Conservation (phyloP, 2,329 filamentous ascomycete genomes). For the Calycina herbarum region DNA sequence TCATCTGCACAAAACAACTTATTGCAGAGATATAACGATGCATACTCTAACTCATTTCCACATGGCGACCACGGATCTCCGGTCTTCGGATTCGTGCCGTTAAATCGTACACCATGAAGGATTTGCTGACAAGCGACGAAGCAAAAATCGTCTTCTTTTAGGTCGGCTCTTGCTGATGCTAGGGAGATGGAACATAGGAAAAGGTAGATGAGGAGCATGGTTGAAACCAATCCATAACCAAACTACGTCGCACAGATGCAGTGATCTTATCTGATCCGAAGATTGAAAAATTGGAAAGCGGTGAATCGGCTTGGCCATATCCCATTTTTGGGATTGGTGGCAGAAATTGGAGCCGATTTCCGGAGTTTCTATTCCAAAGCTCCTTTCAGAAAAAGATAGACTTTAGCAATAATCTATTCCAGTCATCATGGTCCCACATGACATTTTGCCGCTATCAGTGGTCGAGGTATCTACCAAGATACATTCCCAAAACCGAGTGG, state of each 20-base stretch:
- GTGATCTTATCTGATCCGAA: slow-evolving; percentile 11
- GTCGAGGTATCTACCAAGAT: too few relatives aligned
- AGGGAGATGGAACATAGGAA: slow-evolving; percentile 3
- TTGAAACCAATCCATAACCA: not conserved
- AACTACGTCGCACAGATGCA: not conserved
- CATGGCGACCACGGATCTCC: slow-evolving; percentile 6
- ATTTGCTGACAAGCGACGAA: slow-evolving; percentile 8
- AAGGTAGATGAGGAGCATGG: slow-evolving; percentile 3
- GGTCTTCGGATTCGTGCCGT: slow-evolving; percentile 2
- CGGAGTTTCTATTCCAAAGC: not conserved
- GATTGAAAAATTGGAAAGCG: not conserved
- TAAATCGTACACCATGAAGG: not conserved
- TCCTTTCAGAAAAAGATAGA: not conserved
- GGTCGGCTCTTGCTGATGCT: not conserved
- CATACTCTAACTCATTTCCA: not conserved
- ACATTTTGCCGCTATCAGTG: too few relatives aligned
- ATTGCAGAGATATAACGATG: slow-evolving; percentile 7
- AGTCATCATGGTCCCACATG: too few relatives aligned
- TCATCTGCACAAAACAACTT: not conserved
- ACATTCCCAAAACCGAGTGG: too few relatives aligned
- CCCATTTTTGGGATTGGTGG: not conserved
- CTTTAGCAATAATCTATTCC: too few relatives aligned
- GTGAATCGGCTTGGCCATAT: not conserved
- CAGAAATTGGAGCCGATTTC: not conserved
- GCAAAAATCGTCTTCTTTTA: slow-evolving; percentile 3